Base-by-base conservation (phyloP, 305 asterid species). In the Fraxinus latifolia region DNA sequence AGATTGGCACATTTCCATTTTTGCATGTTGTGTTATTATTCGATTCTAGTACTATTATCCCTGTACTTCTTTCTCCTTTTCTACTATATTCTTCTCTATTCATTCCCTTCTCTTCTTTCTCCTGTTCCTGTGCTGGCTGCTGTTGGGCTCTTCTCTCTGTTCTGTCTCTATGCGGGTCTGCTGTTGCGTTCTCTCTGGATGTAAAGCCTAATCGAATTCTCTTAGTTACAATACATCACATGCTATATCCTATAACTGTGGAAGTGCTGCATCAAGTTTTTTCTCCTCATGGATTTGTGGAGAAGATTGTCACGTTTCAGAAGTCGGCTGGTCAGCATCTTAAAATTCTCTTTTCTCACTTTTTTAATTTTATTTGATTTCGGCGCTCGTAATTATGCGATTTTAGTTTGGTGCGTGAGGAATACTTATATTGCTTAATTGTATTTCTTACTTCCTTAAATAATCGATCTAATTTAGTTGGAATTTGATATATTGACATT, bases 181-280 rank as follows among this genome's bases (percentile, higher is more conserved):
- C 94, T 90, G 93, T 88, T 89, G 85, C 90, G 88, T 90, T 87
- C 91, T 87, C 90, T 87, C 85, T 87, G 97, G 95, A 92, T 87
- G 83, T 86, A 81, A 95, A 96, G 99, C 99, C 99, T 91, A 96
- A 96, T 85, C 97, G 99, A 90, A 94, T 96, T 91, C 95, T 96
- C 90, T 92, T 94, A 92, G 96, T 93, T 88, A 96, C 99, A 80
- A 91, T 94, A 87, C 99, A 96, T 90, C 99, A 96, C 93, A 92
- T 96, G 99, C 93, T 96, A 90, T 96, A 96, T 86, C 99, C 98
- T 88, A 96, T 96, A 85, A 96, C 98, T 82, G 97, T 94, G 97
- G 99, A 96, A 86, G 99, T 96, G 94, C 98, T 96, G 94, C 99
- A 93, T 91, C 99, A 96, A 93, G 99, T 96, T 82, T 94, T 96